A percentile compares a stretch with the other conserved stretches of the same genome.
Conservation (phyloP, 352 stramenopile genomes). For the Phytophthora sojae region DNA sequence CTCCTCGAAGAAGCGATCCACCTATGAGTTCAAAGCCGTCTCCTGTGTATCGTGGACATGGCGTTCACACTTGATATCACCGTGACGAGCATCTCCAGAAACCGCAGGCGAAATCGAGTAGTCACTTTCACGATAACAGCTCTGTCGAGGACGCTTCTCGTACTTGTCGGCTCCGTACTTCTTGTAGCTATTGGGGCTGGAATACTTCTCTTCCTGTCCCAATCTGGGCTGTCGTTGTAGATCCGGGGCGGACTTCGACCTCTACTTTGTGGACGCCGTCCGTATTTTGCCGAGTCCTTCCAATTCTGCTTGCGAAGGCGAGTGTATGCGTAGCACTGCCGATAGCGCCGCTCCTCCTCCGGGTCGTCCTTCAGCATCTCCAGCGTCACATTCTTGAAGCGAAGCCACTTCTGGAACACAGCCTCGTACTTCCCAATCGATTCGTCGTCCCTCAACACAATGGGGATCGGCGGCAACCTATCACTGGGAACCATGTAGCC, state of each 20-base stretch:
- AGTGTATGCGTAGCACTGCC: background rate
- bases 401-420: constrained; percentile 12
- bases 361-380: background rate
- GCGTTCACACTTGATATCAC: background rate
- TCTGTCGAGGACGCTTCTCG: background rate
- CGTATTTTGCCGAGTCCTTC: background rate
- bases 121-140: background rate
- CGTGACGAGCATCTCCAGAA: background rate
- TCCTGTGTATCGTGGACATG: background rate
- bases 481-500: background rate
- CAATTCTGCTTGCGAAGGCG: background rate
- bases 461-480: constrained; percentile 4
- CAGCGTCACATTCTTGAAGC: constrained; percentile 1
- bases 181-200: background rate
- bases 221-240: background rate
- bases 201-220: background rate
- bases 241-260: background rate
- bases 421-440: background rate
- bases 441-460: constrained; percentile 7
- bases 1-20: constrained; percentile 2
- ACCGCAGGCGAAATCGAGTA: background rate
- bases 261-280: background rate
- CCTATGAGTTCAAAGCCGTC: background rate
- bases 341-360: background rate
- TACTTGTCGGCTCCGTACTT: background rate